Evolutionary conservation across 225 moss, liverwort and hornwort species (phyloP).

Genomic region (Pseudoscleropodium purum): DNA sequence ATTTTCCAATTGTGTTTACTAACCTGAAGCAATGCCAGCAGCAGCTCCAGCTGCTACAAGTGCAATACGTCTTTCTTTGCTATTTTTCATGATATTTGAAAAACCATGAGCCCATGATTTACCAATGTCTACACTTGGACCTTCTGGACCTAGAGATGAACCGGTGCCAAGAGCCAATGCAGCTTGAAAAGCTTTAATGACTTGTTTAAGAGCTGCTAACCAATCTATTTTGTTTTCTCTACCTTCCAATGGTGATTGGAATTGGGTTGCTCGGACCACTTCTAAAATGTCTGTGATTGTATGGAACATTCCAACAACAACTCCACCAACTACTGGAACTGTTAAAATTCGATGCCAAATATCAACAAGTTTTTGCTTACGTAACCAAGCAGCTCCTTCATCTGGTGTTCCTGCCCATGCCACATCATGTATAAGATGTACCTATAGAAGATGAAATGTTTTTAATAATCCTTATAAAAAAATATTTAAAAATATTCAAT

Average conservation of each 20-base stretch:
- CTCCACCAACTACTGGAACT: slow-evolving; percentile 78
- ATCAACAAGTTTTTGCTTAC: slow-evolving; percentile 63
- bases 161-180: slow-evolving; percentile 75
- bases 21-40: slow-evolving; percentile 97
- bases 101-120: slow-evolving; percentile 97
- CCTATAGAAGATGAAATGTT: neutral
- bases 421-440: slow-evolving; percentile 72
- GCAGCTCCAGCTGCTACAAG: slow-evolving; percentile 96
- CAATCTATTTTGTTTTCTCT: slow-evolving; percentile 56
- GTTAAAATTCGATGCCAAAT: slow-evolving; percentile 74
- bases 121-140: slow-evolving; percentile 96
- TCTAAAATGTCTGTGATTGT: slow-evolving; percentile 53
- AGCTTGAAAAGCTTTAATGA: slow-evolving; percentile 75
- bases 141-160: slow-evolving; percentile 88
- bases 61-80: slow-evolving; percentile 86
- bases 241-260: slow-evolving; percentile 11
- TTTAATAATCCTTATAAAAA: neutral
- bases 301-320: slow-evolving; percentile 84
- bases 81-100: slow-evolving; percentile 92
- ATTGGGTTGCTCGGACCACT: slow-evolving; percentile 42
- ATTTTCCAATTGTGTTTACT: neutral
- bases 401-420: slow-evolving; percentile 81
- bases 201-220: slow-evolving; percentile 60
- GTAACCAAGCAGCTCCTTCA: slow-evolving; percentile 89
- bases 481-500: neutral